Evolutionary conservation across 2,329 filamentous ascomycete genomes (phyloP), one percentile per base, ranked within the genome.

Genomic region (Parastagonospora avenae): DNA sequence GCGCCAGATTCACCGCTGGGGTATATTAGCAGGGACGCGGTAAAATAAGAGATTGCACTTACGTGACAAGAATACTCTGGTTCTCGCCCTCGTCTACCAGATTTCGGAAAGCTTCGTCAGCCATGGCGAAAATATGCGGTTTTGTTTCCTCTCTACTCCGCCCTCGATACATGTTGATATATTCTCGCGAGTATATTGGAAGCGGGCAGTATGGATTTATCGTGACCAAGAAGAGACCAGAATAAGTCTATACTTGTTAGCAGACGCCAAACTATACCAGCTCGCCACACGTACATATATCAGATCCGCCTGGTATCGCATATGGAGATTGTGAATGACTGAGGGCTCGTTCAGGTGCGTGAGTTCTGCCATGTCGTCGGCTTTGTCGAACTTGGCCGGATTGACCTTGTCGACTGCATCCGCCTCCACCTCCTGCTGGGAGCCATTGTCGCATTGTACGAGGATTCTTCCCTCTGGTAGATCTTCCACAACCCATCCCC

Each of bases 351-450:
- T 99, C 58, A 99, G 80, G 75, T 99, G 94, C 5, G 94, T 99
- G 68, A 99, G 83, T 74, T 99, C 94, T 19, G 95, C 94, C 94
- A 99, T 99, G 75, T 99, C 95, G 77, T 95, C 92, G 59, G 93
- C 93, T 77, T 97, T 99, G 83, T 99, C 94, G 77, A 99, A 99
- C 74, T 99, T 99, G 68, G 93, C 93, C 40, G 94, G 94, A 76
- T 99, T 99, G 79, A 99, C 95, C 77, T 97, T 97, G 81, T 99
- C 95, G 62, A 97, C 92, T 64, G 86, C 89, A 65, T 97, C 92
- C 44, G 84, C 78, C 60, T 93, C 88, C 43, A 94, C 88, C 70
- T 96, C 90, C 62, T 91, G 88, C 85, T 96, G 91, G 86, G 94
- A 89, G 64, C 92, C 93, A 81, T 97, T 91, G 55, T 97, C 94